These are phyloP conservation scores for Globisporangium recalcitrans DNA, from an alignment of 352 stramenopile genomes.

Conservation along the genomic window DNA sequence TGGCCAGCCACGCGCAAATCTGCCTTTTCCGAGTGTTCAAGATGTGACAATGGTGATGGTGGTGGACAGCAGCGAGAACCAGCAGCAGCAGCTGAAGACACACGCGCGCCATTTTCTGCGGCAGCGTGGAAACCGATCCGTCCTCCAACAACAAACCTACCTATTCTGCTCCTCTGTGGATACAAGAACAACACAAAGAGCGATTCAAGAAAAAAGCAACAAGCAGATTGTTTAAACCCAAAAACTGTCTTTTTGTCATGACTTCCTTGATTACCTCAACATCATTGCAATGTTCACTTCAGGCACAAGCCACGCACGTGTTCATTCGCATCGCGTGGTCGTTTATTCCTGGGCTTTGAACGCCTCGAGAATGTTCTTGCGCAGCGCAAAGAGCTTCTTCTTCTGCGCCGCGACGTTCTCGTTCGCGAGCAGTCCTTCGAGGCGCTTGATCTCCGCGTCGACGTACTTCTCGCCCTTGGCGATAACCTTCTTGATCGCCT, in stretches of 20 bases:
- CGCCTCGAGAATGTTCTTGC: constrained; percentile 88
- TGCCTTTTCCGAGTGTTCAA: neutral
- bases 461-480: constrained; percentile 85
- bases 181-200: constrained; percentile 9
- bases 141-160: neutral
- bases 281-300: too few relatives aligned
- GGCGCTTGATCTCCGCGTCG: constrained; percentile 73
- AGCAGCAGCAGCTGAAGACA: neutral
- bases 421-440: constrained; percentile 73
- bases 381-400: constrained; percentile 86
- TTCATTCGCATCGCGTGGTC: neutral
- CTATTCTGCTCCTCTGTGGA: neutral
- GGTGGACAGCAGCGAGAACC: neutral
- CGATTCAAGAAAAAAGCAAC: constrained; percentile 2
- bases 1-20: neutral
- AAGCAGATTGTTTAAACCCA: too few relatives aligned
- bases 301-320: too few relatives aligned
- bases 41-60: neutral
- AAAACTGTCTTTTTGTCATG: too few relatives aligned
- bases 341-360: constrained; percentile 41
- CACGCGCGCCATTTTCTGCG: too few relatives aligned
- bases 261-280: neutral
- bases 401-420: constrained; percentile 81
- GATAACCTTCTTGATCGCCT: constrained; percentile 89
- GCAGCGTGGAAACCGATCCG: neutral